Evolutionary conservation across 2,329 filamentous ascomycete species (phyloP).

Genomic region (Calonectria hongkongensis): DNA sequence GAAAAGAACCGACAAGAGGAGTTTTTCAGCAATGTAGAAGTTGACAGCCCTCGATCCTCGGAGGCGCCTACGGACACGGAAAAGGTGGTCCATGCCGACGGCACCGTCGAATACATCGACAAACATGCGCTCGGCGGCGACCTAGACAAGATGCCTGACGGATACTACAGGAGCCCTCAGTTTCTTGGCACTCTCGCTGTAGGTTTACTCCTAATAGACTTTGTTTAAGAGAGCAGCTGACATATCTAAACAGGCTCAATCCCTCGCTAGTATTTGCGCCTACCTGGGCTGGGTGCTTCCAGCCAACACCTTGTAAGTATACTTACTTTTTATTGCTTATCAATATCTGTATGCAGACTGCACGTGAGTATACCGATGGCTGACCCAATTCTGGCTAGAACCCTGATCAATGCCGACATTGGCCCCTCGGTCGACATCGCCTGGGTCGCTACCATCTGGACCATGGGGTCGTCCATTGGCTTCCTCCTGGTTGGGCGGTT

Average conservation of each 20-base stretch:
- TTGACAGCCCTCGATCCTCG: conserved; percentile 40
- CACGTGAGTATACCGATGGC: background rate
- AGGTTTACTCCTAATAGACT: conserved; percentile 30
- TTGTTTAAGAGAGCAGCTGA: conserved; percentile 9
- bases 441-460: conserved; percentile 61
- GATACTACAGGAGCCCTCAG: conserved; percentile 63
- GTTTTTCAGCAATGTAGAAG: conserved; percentile 23
- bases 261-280: conserved; percentile 58
- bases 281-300: conserved; percentile 61
- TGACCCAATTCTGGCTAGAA: conserved; percentile 34
- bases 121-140: conserved; percentile 65
- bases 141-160: conserved; percentile 61
- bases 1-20: conserved; percentile 33
- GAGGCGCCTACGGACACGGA: conserved; percentile 46
- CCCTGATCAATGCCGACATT: conserved; percentile 58
- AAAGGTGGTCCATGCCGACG: conserved; percentile 62
- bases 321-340: background rate
- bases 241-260: conserved; percentile 54
- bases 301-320: conserved; percentile 58
- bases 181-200: conserved; percentile 64
- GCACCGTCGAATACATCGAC: conserved; percentile 64
- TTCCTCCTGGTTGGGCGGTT: conserved; percentile 65
- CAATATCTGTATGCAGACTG: too few species aligned
- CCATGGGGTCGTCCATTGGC: conserved; percentile 62
- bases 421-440: conserved; percentile 57